These are phyloP conservation scores for Yarrowia sp. DNA, from an alignment of 805 yeast species.

Conservation along the genomic window DNA sequence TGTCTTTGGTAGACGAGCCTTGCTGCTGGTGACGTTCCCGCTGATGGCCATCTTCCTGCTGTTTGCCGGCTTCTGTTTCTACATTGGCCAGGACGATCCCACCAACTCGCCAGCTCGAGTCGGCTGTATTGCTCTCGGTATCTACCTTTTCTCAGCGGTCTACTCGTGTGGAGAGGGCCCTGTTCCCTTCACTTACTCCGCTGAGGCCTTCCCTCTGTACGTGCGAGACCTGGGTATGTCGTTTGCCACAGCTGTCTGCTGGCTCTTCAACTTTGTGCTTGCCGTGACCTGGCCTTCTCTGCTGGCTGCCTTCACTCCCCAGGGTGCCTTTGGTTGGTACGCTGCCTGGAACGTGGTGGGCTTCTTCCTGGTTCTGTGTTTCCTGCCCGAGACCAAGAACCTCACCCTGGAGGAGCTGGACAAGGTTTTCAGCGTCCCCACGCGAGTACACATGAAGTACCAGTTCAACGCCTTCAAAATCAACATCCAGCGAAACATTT, in stretches of 20 bases:
- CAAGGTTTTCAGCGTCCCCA: conserved; percentile 63
- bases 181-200: conserved; percentile 84
- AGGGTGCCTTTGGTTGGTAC: conserved; percentile 86
- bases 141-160: conserved; percentile 67
- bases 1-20: conserved; percentile 65
- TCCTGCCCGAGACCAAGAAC: conserved; percentile 65
- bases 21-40: conserved; percentile 59
- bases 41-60: conserved; percentile 56
- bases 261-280: conserved; percentile 57
- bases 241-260: conserved; percentile 61
- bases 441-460: conserved; percentile 52
- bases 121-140: conserved; percentile 68
- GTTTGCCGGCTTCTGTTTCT: conserved; percentile 60
- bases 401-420: conserved; percentile 76
- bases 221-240: conserved; percentile 81
- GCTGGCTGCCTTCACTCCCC: conserved; percentile 62
- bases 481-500: conserved; percentile 31
- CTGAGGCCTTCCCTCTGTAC: conserved; percentile 78
- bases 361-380: conserved; percentile 55
- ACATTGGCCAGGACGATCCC: conserved; percentile 51
- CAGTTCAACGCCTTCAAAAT: conserved; percentile 41
- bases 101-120: conserved; percentile 44
- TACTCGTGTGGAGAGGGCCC: conserved; percentile 89
- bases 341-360: conserved; percentile 83
- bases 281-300: conserved; percentile 81